Evolutionary conservation across 306 rosid species (phyloP).

Genomic region (Begonia peltatifolia): DNA sequence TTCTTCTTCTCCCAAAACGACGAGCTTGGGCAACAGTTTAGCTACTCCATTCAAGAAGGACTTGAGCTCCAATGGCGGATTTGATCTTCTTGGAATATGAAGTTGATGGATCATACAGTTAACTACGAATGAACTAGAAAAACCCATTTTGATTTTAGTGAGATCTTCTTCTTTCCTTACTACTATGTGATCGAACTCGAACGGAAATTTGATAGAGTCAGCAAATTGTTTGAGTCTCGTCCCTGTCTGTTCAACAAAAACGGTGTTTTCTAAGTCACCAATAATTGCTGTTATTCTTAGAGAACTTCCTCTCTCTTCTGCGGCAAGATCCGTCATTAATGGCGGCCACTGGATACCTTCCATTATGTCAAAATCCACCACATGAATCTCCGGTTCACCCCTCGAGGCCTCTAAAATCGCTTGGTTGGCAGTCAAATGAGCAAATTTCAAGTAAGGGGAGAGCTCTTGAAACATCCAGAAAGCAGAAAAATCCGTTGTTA

Average conservation of each 20-base stretch:
- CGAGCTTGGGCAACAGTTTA: slow-evolving; percentile 39
- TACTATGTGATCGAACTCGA: slow-evolving; percentile 26
- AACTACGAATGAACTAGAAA: slow-evolving; percentile 10
- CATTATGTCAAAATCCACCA: slow-evolving; percentile 59
- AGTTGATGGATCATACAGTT: slow-evolving; percentile 46
- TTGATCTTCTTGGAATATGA: slow-evolving; percentile 17
- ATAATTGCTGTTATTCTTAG: slow-evolving; percentile 43
- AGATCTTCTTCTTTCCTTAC: slow-evolving; percentile 26
- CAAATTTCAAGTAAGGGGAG: slow-evolving; percentile 49
- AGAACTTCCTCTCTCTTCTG: slow-evolving; percentile 22
- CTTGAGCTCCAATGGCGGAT: slow-evolving; percentile 14
- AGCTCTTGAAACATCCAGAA: slow-evolving; percentile 49
- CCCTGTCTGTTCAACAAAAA: slow-evolving; percentile 32
- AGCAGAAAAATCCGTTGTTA: slow-evolving; percentile 1
- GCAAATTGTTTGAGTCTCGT: slow-evolving; percentile 50
- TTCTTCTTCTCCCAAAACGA: slow-evolving; percentile 52
- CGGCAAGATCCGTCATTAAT: slow-evolving; percentile 47
- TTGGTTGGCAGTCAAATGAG: slow-evolving; percentile 66
- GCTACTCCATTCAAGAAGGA: slow-evolving; percentile 24
- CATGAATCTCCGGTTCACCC: slow-evolving; percentile 30
- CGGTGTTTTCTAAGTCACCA: slow-evolving; percentile 15
- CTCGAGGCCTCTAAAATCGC: slow-evolving; percentile 50
- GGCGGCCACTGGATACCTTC: slow-evolving; percentile 71
- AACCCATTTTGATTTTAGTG: slow-evolving; percentile 19
- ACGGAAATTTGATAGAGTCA: slow-evolving; percentile 32